Evolutionary conservation across 2,329 filamentous ascomycete genomes (phyloP).

Genomic region (Botrytis pseudocinerea): DNA sequence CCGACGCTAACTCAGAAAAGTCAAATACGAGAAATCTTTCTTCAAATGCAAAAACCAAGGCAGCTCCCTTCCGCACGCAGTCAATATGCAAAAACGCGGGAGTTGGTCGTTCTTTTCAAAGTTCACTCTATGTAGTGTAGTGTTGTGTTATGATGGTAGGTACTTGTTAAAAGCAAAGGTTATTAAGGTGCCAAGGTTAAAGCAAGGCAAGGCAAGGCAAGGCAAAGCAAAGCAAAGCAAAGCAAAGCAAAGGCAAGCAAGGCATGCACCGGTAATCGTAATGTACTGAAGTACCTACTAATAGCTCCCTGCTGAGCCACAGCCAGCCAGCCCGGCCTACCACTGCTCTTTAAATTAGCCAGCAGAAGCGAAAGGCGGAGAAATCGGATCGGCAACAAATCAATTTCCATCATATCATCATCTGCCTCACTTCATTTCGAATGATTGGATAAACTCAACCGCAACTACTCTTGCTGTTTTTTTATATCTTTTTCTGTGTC

Average conservation of each 20-base stretch:
- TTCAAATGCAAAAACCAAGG: neutral
- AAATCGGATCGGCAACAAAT: constrained; percentile 15
- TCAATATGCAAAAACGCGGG: neutral
- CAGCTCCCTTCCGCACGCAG: neutral
- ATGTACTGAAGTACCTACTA: neutral
- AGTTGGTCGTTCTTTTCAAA: neutral
- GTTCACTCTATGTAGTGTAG: neutral
- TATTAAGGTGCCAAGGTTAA: neutral
- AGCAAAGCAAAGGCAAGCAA: neutral
- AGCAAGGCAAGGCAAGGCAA: neutral
- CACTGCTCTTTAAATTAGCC: neutral
- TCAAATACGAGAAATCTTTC: neutral
- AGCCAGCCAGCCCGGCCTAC: neutral
- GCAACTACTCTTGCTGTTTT: neutral
- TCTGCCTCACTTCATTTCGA: neutral
- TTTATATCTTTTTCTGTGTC: neutral
- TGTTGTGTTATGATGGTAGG: neutral
- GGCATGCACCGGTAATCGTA: neutral
- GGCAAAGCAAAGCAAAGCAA: neutral
- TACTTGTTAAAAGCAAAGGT: neutral
- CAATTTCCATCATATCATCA: constrained; percentile 16
- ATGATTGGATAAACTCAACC: constrained; percentile 11
- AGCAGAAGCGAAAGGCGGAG: constrained; percentile 5
- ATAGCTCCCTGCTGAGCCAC: neutral
- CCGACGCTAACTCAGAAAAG: neutral